phyloP scores from a whole-genome alignment of 768 basidiomycete species.

The Mycena latifolia region DNA sequence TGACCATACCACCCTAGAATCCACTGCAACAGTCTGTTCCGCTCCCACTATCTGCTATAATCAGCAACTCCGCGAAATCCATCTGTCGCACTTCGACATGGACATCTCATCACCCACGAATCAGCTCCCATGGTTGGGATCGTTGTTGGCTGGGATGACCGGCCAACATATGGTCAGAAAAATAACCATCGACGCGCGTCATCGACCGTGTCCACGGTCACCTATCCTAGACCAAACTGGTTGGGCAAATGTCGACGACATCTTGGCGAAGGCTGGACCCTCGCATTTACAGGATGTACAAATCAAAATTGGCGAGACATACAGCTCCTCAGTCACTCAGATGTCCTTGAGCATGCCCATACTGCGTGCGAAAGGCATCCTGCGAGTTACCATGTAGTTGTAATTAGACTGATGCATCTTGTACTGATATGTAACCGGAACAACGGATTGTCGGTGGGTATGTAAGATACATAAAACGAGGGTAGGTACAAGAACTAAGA shows the following conservation, averaged over 20 bases:
- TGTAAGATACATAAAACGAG: too few relatives aligned
- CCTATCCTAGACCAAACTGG: conserved; percentile 10
- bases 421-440: too few relatives aligned
- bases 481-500: too few relatives aligned
- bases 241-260: conserved; percentile 18
- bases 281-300: conserved; percentile 12
- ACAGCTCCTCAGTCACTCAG: background rate
- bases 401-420: conserved; percentile 14
- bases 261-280: background rate
- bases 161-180: conserved; percentile 4
- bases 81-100: conserved; percentile 25
- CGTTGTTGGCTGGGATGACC: conserved; percentile 21
- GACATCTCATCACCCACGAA: conserved; percentile 25
- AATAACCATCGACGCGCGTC: conserved; percentile 20
- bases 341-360: conserved; percentile 21
- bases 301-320: conserved; percentile 7
- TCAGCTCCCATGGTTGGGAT: conserved; percentile 27
- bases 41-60: conserved; percentile 30
- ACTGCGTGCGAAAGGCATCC: background rate
- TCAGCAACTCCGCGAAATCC: conserved; percentile 18
- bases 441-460: too few relatives aligned
- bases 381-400: conserved; percentile 17
- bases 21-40: background rate
- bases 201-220: too few relatives aligned
- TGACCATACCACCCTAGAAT: conserved; percentile 3